Conservation (phyloP, 352 stramenopile genomes). For the Globisporangium sylvaticum region DNA sequence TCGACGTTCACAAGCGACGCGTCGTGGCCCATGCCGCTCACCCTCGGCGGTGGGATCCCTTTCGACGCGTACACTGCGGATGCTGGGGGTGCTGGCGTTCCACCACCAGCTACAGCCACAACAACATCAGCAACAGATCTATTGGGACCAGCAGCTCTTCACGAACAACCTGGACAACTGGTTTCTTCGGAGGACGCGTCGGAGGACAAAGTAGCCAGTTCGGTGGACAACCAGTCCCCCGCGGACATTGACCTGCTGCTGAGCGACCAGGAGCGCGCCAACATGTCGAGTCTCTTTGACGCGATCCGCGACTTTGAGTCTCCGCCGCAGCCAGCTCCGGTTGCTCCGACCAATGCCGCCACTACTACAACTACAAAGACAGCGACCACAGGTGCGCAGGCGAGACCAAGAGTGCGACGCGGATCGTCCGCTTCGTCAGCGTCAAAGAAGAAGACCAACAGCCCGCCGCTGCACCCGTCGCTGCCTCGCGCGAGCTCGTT, state of each 20-base stretch:
- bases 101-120: neutral
- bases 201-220: conserved; percentile 5
- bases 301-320: conserved; percentile 71
- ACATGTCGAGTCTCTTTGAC: conserved; percentile 58
- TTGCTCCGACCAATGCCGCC: neutral
- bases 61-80: conserved; percentile 20
- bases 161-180: neutral
- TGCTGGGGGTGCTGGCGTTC: neutral
- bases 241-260: conserved; percentile 51
- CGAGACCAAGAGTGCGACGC: conserved; percentile 6
- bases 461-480: conserved; percentile 19
- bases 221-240: neutral
- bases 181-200: neutral
- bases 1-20: conserved; percentile 41
- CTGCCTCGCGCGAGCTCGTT: neutral
- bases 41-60: conserved; percentile 10
- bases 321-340: conserved; percentile 18
- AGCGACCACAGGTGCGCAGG: conserved; percentile 1
- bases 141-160: neutral
- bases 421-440: conserved; percentile 3
- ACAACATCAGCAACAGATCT: neutral
- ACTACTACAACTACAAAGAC: conserved; percentile 17
- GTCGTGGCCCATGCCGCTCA: conserved; percentile 29
- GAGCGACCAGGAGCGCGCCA: conserved; percentile 59
- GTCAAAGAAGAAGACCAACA: conserved; percentile 23